Base-by-base conservation (phyloP, 768 basidiomycete genomes). In the Lactarius indigo region DNA sequence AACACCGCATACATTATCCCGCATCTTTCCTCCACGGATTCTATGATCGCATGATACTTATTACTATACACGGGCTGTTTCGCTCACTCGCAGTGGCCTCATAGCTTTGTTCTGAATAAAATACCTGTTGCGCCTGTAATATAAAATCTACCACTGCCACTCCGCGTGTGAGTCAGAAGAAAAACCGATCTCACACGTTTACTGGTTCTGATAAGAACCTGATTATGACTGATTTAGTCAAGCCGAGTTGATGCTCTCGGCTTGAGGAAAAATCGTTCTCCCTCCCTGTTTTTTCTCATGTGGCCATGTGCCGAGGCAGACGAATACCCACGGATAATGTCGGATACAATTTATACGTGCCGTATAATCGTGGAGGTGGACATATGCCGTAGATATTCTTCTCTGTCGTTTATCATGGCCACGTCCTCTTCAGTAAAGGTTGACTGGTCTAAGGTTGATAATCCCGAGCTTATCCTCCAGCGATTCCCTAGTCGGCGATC, bases 401-500 rank as follows among this genome's bases (percentile, higher is more conserved):
- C 47, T 23, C 39, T 17, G 39, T 31, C 12, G n/a, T 10, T 23
- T 28, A 56, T 33, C n/a, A 66, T 64, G 66, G 12, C 15, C 17
- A 28, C 37, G 15, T 41, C 37, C 72, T 64, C 74, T 58, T 62
- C 73, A 57, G 68, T 77, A 65, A 76, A 72, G 66, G 73, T 86
- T 66, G 81, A 88, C 71, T 86, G 85, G 83, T 73, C 66, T 64
- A 89, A 87, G 71, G 82, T 95, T 54, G 83, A 89, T 72, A 83
- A 83, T 33, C 88, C 91, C 59, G 83, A 90, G 33, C 80, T 84
- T 28, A 78, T 84, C 41, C 82, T 92, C 63, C 81, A 87, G 64
- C 86, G 83, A 31, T 96, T 94, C 75, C 77, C 90, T 0, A 94
- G 94, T 69, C 88, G 95, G 20, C 79, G 94, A 70, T 95, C 94